Evolutionary conservation across 176 grass and related monocot species (phyloP).

Genomic region (Miscanthus lutarioriparius): DNA sequence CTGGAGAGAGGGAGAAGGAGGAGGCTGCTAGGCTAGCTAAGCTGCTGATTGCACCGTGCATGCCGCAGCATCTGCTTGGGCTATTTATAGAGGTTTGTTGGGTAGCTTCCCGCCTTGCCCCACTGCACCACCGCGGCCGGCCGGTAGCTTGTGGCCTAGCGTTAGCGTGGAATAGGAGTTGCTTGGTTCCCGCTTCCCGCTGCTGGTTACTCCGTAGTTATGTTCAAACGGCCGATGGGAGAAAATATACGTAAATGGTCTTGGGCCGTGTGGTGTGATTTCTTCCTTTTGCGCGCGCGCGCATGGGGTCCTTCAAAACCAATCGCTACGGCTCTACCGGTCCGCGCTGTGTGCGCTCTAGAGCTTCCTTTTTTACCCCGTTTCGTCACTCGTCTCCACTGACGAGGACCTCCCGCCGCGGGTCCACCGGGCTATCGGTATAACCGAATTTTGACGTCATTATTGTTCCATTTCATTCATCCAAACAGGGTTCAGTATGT

Average conservation of each 20-base stretch:
- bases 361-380: slow-evolving; percentile 15
- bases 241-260: not conserved
- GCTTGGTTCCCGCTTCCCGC: slow-evolving; percentile 22
- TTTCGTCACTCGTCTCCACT: slow-evolving; percentile 22
- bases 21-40: not conserved
- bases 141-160: not conserved
- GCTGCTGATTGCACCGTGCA: slow-evolving; percentile 41
- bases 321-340: slow-evolving; percentile 14
- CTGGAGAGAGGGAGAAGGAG: not conserved
- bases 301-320: not conserved
- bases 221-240: slow-evolving; percentile 9
- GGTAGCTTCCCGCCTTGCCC: too few species aligned
- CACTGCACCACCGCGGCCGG: not conserved
- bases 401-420: not conserved
- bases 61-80: slow-evolving; percentile 28
- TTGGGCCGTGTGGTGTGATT: slow-evolving; percentile 3
- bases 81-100: slow-evolving; percentile 37
- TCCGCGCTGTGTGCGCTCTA: not conserved
- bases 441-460: not conserved
- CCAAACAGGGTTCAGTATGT: not conserved
- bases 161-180: not conserved
- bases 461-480: not conserved
- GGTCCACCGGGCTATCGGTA: not conserved
- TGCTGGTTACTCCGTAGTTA: slow-evolving; percentile 4
- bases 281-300: not conserved